Evolutionary conservation across 441 rosid species (phyloP).

Genomic region (Mallotus japonicus): DNA sequence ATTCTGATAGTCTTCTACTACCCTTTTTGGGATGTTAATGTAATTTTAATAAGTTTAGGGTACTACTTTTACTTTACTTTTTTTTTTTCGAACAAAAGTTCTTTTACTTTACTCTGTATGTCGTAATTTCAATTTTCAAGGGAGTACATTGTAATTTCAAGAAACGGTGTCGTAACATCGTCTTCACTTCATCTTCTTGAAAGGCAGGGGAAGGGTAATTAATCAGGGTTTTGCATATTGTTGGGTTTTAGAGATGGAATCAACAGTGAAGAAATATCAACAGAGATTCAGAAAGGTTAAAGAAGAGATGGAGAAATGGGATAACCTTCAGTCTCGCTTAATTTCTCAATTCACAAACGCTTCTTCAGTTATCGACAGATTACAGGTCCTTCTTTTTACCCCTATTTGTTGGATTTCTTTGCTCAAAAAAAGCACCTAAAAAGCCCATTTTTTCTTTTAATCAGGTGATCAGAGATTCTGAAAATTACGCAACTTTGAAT

Average conservation of each 20-base stretch:
- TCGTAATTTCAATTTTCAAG: no score
- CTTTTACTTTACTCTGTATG: no score
- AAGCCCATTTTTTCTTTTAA: no score
- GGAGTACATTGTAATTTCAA: no score
- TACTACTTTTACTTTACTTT: no score
- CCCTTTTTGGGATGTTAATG: not conserved
- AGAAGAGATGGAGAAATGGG: conserved; percentile 71
- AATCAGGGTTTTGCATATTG: no score
- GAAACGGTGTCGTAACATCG: no score
- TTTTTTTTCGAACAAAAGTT: no score
- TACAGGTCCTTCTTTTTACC: conserved; percentile 39
- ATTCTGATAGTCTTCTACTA: no score
- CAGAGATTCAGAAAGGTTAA: conserved; percentile 54
- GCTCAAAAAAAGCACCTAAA: no score
- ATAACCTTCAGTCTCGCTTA: conserved; percentile 54
- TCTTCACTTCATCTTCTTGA: no score
- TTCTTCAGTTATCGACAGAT: conserved; percentile 61
- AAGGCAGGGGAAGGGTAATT: no score
- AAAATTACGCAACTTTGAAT: conserved; percentile 52
- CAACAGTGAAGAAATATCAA: conserved; percentile 60
- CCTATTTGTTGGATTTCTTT: not conserved
- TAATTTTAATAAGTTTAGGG: not conserved
- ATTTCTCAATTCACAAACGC: conserved; percentile 59
- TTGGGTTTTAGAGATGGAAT: conserved; percentile 49
- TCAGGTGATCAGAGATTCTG: conserved; percentile 47